Evolutionary conservation across 768 basidiomycete genomes (phyloP).

Genomic region (Crucibulum laeve): DNA sequence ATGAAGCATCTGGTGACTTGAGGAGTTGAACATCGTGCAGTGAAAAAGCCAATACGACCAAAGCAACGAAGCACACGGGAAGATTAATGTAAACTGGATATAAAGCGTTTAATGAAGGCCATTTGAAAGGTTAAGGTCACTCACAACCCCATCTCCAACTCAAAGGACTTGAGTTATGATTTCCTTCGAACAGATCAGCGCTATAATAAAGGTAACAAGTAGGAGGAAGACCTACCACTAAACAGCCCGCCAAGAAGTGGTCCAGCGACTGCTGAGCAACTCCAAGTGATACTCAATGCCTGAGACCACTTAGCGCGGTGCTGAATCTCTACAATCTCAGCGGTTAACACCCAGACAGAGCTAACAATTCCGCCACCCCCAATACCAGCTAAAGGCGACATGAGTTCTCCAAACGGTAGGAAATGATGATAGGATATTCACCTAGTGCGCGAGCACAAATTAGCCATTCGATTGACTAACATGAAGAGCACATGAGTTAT

Average conservation of each 20-base stretch:
- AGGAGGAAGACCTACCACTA: slow-evolving; percentile 48
- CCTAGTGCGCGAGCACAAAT: slow-evolving; percentile 58
- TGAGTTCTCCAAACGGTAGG: slow-evolving; percentile 21
- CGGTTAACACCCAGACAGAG: slow-evolving; percentile 82
- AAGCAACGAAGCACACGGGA: slow-evolving; percentile 63
- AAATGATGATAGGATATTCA: slow-evolving; percentile 11
- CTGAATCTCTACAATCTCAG: slow-evolving; percentile 73
- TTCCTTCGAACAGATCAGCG: slow-evolving; percentile 19
- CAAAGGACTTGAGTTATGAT: slow-evolving; percentile 27
- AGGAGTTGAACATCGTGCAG: slow-evolving; percentile 53
- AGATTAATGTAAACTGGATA: slow-evolving; percentile 76
- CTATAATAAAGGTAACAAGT: neutral
- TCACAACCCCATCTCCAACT: slow-evolving; percentile 87
- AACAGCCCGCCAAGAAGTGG: slow-evolving; percentile 81
- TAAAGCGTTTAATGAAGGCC: slow-evolving; percentile 10
- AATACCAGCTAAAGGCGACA: slow-evolving; percentile 49
- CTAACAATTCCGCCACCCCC: slow-evolving; percentile 88
- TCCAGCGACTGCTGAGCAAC: slow-evolving; percentile 79
- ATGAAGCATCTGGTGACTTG: slow-evolving; percentile 44
- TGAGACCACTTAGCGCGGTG: slow-evolving; percentile 81
- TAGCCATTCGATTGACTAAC: slow-evolving; percentile 57
- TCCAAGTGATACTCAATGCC: slow-evolving; percentile 82
- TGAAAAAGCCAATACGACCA: slow-evolving; percentile 52
- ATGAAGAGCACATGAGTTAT: slow-evolving; percentile 8
- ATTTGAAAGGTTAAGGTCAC: slow-evolving; percentile 23